A percentile compares a stretch with the other conserved stretches of the same genome.
phyloP scores from a whole-genome alignment of 805 yeast species.

The Ogataea corticis region DNA sequence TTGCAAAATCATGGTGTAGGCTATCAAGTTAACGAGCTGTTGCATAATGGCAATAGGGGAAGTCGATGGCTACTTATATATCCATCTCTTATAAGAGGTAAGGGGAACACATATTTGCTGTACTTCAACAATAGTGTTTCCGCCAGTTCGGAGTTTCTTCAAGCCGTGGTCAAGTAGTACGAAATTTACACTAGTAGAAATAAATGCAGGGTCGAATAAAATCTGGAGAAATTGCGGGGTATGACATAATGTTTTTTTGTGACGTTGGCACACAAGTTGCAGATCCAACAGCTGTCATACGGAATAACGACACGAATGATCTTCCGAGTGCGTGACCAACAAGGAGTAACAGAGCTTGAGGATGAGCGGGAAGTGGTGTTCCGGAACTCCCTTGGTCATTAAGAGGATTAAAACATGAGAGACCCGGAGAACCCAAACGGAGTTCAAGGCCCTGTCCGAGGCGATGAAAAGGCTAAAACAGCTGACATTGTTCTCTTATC shows the following conservation, averaged over 20 bases:
- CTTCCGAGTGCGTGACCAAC: conserved; percentile 1
- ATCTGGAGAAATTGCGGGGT: neutral
- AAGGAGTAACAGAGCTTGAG: too few species aligned
- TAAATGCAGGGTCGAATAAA: conserved; percentile 5
- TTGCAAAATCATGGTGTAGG: conserved; percentile 6
- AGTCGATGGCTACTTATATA: neutral
- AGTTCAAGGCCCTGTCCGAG: too few species aligned
- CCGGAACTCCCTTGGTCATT: too few species aligned
- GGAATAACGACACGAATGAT: neutral
- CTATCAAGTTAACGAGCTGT: too few species aligned
- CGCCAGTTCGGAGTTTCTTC: conserved; percentile 1
- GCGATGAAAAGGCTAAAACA: too few species aligned
- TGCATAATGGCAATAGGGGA: too few species aligned
- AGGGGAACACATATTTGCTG: too few species aligned
- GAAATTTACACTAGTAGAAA: neutral
- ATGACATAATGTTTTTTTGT: neutral
- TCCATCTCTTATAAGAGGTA: neutral
- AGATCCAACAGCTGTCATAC: neutral
- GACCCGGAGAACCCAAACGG: too few species aligned
- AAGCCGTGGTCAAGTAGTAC: neutral
- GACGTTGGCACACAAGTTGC: neutral
- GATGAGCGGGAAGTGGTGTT: too few species aligned
- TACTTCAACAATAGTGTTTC: too few species aligned
- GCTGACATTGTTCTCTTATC: too few species aligned
- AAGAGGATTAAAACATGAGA: too few species aligned